A percentile compares a stretch with the other conserved stretches of the same genome.
phyloP scores from a whole-genome alignment of 768 basidiomycete species.

The Paxillus rubicundulus region DNA sequence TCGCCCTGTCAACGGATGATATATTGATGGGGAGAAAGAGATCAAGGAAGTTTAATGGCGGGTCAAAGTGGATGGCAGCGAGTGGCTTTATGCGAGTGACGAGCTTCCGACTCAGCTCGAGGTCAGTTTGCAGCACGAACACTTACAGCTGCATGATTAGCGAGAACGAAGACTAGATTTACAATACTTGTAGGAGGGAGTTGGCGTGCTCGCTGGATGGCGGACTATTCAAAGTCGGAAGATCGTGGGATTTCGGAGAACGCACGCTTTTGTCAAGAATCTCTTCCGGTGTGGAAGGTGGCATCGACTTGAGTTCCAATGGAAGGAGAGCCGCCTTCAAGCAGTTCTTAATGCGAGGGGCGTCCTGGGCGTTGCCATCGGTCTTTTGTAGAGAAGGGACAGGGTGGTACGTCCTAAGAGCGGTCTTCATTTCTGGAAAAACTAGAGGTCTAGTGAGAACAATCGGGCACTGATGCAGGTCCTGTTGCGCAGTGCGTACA shows the following conservation, averaged over 20 bases:
- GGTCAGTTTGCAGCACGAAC: not conserved
- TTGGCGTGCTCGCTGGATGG: slow-evolving; percentile 50
- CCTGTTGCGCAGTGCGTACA: slow-evolving; percentile 45
- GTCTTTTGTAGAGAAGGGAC: slow-evolving; percentile 87
- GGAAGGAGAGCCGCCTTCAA: slow-evolving; percentile 78
- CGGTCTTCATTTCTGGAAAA: slow-evolving; percentile 93
- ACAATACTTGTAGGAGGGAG: slow-evolving; percentile 83
- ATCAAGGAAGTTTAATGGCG: slow-evolving; percentile 73
- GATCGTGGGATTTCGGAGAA: slow-evolving; percentile 7
- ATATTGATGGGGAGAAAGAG: slow-evolving; percentile 78
- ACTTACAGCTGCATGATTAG: slow-evolving; percentile 74
- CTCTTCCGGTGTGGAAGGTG: slow-evolving; percentile 73
- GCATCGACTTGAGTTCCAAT: slow-evolving; percentile 59
- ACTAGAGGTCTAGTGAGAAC: slow-evolving; percentile 44
- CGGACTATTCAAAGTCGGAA: slow-evolving; percentile 9
- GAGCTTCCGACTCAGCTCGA: slow-evolving; percentile 5
- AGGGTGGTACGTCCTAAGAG: slow-evolving; percentile 85
- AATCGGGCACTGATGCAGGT: slow-evolving; percentile 6
- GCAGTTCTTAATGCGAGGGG: slow-evolving; percentile 88
- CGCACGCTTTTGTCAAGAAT: slow-evolving; percentile 66
- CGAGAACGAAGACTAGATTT: slow-evolving; percentile 81
- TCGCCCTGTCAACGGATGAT: slow-evolving; percentile 69
- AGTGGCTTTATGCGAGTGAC: slow-evolving; percentile 44
- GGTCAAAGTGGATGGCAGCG: slow-evolving; percentile 69
- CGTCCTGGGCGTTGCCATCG: slow-evolving; percentile 85